These are phyloP conservation scores for Plenodomus lindquistii DNA, from an alignment of 2,329 filamentous ascomycete species.

Conservation along the genomic window DNA sequence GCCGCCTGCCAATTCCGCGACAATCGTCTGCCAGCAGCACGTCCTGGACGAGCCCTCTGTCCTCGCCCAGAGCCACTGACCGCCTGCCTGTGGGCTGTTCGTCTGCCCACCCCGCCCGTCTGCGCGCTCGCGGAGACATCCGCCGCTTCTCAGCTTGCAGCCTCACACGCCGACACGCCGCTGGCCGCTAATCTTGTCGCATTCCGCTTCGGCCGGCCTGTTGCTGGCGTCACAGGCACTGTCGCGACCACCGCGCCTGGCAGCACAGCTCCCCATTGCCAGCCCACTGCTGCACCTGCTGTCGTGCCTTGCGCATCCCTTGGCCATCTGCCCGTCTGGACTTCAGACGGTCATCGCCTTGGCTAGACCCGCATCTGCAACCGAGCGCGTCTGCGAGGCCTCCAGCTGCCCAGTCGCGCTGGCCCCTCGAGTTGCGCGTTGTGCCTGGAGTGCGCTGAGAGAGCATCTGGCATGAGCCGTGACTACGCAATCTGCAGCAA, in stretches of 20 bases:
- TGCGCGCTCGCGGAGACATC: not conserved
- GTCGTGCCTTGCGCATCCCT: conserved; percentile 6
- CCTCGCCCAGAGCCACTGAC: conserved; percentile 1
- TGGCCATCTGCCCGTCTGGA: conserved; percentile 7
- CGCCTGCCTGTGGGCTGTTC: not conserved
- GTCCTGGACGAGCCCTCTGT: not conserved
- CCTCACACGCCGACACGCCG: conserved; percentile 17
- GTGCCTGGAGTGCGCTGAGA: conserved; percentile 13
- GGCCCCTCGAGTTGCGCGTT: conserved; percentile 12
- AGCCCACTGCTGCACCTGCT: conserved; percentile 1
- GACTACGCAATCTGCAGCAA: conserved; percentile 7
- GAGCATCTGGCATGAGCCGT: conserved; percentile 16
- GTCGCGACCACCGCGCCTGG: conserved; percentile 6
- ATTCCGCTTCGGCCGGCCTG: conserved; percentile 16
- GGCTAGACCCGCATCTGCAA: conserved; percentile 14
- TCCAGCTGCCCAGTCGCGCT: conserved; percentile 17
- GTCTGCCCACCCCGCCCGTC: not conserved
- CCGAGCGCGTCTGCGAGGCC: conserved; percentile 13
- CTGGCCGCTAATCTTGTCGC: conserved; percentile 16
- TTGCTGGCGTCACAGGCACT: conserved; percentile 11
- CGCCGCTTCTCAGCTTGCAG: conserved; percentile 13
- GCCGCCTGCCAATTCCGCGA: not conserved
- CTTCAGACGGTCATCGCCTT: conserved; percentile 16
- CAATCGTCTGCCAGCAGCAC: not conserved
- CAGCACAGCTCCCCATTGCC: conserved; percentile 2